Conservation (phyloP, 306 rosid genomes). For the Mimosa pudica region DNA sequence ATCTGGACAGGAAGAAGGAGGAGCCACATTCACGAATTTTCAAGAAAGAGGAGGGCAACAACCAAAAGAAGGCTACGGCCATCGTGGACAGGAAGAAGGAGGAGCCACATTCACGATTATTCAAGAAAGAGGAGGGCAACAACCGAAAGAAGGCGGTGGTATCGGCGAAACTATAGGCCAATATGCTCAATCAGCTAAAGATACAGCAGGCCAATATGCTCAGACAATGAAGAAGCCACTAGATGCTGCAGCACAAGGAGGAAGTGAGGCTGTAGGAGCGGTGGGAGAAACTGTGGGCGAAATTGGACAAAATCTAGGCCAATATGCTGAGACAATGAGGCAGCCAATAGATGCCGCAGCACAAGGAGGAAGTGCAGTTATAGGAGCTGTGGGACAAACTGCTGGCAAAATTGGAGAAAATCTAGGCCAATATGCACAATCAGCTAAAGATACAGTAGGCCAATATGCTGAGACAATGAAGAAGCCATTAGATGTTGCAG, state of each 20-base stretch:
- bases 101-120: not conserved
- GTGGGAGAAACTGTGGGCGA: constrained; percentile 44
- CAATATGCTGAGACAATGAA: constrained; percentile 28
- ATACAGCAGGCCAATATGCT: constrained; percentile 28
- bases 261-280: constrained; percentile 37
- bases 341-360: constrained; percentile 34
- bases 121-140: constrained; percentile 5
- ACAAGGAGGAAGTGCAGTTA: constrained; percentile 34
- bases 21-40: not conserved
- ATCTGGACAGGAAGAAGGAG: constrained; percentile 10
- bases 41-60: constrained; percentile 6
- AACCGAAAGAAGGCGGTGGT: constrained; percentile 2
- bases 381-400: constrained; percentile 67
- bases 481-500: constrained; percentile 28
- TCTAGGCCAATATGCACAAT: constrained; percentile 42
- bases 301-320: constrained; percentile 36
- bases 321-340: constrained; percentile 48
- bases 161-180: constrained; percentile 51
- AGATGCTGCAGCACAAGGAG: constrained; percentile 28
- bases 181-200: constrained; percentile 43
- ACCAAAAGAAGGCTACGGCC: not conserved
- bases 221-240: constrained; percentile 36
- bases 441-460: constrained; percentile 34
- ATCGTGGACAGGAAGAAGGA: constrained; percentile 6
- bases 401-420: not conserved